Evolutionary conservation across 176 grass and related monocot species (phyloP).

Genomic region (Lolium rigidum): DNA sequence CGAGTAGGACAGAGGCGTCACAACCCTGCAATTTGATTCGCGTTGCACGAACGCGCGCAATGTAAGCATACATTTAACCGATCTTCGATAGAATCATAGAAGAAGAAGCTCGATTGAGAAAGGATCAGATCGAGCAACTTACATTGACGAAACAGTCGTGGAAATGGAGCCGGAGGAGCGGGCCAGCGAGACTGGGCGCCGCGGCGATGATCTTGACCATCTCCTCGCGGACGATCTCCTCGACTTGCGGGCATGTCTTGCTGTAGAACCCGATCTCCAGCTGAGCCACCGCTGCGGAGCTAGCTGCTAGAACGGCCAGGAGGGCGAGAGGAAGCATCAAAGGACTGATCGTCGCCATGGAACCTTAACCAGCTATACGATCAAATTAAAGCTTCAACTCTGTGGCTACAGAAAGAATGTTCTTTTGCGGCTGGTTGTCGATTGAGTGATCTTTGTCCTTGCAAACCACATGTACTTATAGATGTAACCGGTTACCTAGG

Average conservation of each 20-base stretch:
- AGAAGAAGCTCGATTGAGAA: neutral
- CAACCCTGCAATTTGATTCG: slow-evolving; percentile 50
- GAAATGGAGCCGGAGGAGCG: slow-evolving; percentile 17
- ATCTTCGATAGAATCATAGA: neutral
- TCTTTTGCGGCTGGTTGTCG: neutral
- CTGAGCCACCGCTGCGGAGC: slow-evolving; percentile 2
- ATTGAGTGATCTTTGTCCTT: slow-evolving; percentile 1
- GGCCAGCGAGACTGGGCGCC: slow-evolving; percentile 10
- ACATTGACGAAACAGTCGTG: slow-evolving; percentile 21
- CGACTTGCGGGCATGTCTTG: neutral
- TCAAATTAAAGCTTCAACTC: slow-evolving; percentile 35
- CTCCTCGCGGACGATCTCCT: slow-evolving; percentile 12
- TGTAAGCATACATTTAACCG: neutral
- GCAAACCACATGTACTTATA: slow-evolving; percentile 22
- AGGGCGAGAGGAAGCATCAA: slow-evolving; percentile 15
- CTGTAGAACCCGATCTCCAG: slow-evolving; percentile 12
- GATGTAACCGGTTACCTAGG: neutral
- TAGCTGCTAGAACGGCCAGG: neutral
- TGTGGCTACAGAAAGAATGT: neutral
- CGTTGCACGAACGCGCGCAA: too few relatives aligned
- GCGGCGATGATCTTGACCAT: slow-evolving; percentile 2
- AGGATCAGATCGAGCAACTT: neutral
- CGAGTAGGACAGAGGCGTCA: slow-evolving; percentile 66
- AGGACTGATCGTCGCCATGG: slow-evolving; percentile 24
- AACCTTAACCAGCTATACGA: slow-evolving; percentile 29